phyloP scores from a whole-genome alignment of 345 rosid genomes.

The Passiflora organensis region DNA sequence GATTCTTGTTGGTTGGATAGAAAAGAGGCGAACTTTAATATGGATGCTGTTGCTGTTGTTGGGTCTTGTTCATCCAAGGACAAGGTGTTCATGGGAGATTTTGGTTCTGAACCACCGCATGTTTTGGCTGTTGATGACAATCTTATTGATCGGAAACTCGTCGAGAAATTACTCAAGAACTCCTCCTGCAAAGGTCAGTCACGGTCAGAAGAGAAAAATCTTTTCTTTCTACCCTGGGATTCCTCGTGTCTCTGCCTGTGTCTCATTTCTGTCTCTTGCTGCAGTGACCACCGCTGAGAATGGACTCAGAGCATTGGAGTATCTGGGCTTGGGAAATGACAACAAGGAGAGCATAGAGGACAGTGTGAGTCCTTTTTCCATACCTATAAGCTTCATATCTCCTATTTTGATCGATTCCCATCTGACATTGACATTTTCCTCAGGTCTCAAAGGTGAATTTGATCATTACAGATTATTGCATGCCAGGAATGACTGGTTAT shows the following conservation, averaged over 20 bases:
- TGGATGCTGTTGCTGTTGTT: constrained; percentile 16
- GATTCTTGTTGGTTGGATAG: neutral
- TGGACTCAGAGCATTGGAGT: constrained; percentile 68
- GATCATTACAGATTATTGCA: constrained; percentile 82
- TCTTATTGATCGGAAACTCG: constrained; percentile 58
- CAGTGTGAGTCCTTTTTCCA: constrained; percentile 14
- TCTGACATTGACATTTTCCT: neutral
- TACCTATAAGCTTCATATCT: too few species aligned
- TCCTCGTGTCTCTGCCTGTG: too few species aligned
- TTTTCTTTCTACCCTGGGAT: neutral
- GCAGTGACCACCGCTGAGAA: constrained; percentile 81
- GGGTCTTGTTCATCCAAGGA: constrained; percentile 29
- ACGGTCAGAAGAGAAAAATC: too few species aligned
- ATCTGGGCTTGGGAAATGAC: constrained; percentile 51
- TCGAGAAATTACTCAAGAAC: constrained; percentile 41
- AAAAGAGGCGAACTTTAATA: neutral
- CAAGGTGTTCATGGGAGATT: constrained; percentile 12
- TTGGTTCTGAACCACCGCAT: constrained; percentile 47
- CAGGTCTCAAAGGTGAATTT: constrained; percentile 65
- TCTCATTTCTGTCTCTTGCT: constrained; percentile 4
- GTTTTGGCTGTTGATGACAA: constrained; percentile 87
- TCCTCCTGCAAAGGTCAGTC: constrained; percentile 67
- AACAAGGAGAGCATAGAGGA: constrained; percentile 10
- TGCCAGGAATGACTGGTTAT: constrained; percentile 94
- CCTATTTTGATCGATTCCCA: too few species aligned